Percentiles rank a stretch among this genome's conserved stretches.
These are phyloP conservation scores for Nepenthes mirabilis DNA, from an alignment of 148 eudicot species.

Conservation along the genomic window DNA sequence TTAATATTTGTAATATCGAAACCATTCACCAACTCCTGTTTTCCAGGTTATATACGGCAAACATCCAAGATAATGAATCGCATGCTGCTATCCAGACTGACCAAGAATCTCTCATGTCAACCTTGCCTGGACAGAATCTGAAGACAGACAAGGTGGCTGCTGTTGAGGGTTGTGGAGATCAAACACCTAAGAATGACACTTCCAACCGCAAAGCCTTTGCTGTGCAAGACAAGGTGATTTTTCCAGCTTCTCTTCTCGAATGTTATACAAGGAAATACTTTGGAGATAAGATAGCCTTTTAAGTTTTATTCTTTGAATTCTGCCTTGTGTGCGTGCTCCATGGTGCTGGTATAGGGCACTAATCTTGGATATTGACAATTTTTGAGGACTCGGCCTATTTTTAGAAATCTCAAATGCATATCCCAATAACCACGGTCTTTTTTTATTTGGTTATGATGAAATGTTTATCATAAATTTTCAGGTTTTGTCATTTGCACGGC, in stretches of 20 bases:
- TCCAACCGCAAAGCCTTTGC: constrained; percentile 57
- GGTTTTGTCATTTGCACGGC: no score
- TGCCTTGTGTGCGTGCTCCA: no score
- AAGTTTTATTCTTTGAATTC: background rate
- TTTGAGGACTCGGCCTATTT: no score
- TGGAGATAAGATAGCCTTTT: background rate
- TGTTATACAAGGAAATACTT: background rate
- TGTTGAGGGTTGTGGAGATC: constrained; percentile 23
- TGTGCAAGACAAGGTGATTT: constrained; percentile 73
- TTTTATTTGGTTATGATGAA: no score
- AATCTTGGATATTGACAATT: no score
- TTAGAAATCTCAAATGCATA: no score
- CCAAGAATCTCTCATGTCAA: constrained; percentile 24
- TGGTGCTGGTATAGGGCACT: no score
- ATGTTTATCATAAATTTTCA: no score
- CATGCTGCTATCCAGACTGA: constrained; percentile 16
- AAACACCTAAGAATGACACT: constrained; percentile 47
- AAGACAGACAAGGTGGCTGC: constrained; percentile 21
- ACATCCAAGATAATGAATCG: constrained; percentile 17
- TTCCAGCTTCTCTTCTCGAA: background rate
- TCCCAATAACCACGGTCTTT: no score
- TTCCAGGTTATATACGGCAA: constrained; percentile 34
- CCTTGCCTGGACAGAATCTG: constrained; percentile 21
- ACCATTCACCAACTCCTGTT: background rate
- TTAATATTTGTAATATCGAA: background rate